phyloP scores from a whole-genome alignment of 176 grass and related monocot genomes.

The Stipa capillata region DNA sequence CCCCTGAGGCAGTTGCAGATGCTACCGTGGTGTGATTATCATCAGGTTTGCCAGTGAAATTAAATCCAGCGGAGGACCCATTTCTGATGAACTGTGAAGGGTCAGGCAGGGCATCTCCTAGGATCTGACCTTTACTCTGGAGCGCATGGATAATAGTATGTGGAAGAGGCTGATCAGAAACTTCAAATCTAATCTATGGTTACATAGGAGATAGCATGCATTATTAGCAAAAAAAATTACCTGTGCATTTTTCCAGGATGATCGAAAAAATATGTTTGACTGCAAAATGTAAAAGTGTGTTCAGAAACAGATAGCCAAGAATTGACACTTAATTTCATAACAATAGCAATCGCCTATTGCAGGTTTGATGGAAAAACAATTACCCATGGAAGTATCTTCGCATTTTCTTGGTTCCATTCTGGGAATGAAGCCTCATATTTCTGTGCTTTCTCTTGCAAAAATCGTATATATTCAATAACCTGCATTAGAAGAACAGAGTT shows the following conservation, averaged over 20 bases:
- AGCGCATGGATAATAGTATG: constrained; percentile 7
- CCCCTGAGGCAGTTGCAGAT: constrained; percentile 45
- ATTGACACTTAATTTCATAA: background rate
- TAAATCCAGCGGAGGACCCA: constrained; percentile 47
- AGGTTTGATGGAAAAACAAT: constrained; percentile 16
- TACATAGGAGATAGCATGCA: background rate
- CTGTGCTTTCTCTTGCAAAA: constrained; percentile 91
- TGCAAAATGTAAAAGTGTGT: constrained; percentile 46
- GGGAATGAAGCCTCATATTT: constrained; percentile 53
- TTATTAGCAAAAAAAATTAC: constrained; percentile 34
- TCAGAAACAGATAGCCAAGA: constrained; percentile 26
- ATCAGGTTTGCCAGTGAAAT: constrained; percentile 47
- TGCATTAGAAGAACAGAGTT: constrained; percentile 15
- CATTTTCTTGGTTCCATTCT: constrained; percentile 88
- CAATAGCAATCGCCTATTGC: background rate
- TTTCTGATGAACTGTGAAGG: constrained; percentile 60
- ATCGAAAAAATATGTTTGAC: constrained; percentile 96
- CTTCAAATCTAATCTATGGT: background rate
- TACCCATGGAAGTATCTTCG: constrained; percentile 93
- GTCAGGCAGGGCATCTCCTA: constrained; percentile 38
- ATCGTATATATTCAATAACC: constrained; percentile 82
- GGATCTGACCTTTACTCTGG: constrained; percentile 63
- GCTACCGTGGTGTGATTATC: constrained; percentile 36
- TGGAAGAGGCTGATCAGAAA: constrained; percentile 2
- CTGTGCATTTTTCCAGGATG: constrained; percentile 92